Evolutionary conservation across 345 rosid species (phyloP).

Genomic region (Corchorus capsularis): DNA sequence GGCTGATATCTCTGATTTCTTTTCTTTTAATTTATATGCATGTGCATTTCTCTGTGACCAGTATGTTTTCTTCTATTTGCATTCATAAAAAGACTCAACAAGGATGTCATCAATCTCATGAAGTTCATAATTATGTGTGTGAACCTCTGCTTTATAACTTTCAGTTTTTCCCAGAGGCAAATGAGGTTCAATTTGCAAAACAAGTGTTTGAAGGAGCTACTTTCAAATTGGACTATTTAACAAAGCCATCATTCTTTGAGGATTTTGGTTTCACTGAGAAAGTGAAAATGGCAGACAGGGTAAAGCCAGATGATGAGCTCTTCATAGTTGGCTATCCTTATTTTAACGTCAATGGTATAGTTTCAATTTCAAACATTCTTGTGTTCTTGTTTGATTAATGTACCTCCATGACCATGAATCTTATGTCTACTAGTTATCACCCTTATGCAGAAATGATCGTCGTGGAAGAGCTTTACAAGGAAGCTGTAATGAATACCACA

Average conservation of each 20-base stretch:
- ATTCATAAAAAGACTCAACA: background rate
- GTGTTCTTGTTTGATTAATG: conserved; percentile 15
- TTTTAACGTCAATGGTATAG: conserved; percentile 89
- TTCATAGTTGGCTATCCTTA: conserved; percentile 89
- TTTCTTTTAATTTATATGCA: too few relatives aligned
- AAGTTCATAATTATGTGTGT: background rate
- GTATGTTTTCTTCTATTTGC: background rate
- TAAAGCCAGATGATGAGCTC: conserved; percentile 74
- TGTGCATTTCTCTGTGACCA: too few relatives aligned
- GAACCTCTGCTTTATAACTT: conserved; percentile 18
- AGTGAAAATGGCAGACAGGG: conserved; percentile 83
- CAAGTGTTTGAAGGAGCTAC: conserved; percentile 77
- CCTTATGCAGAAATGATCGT: conserved; percentile 83
- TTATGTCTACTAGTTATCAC: conserved; percentile 11
- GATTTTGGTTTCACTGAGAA: conserved; percentile 85
- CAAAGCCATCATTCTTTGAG: conserved; percentile 86
- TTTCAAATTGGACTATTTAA: conserved; percentile 81
- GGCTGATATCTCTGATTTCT: too few relatives aligned
- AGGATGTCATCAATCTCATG: background rate
- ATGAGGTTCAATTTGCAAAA: conserved; percentile 79
- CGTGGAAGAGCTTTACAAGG: conserved; percentile 94
- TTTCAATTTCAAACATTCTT: conserved; percentile 21
- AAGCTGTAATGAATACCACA: conserved; percentile 63
- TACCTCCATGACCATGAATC: conserved; percentile 3
- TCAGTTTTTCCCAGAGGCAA: conserved; percentile 97